A percentile compares a stretch with the other conserved stretches of the same genome.
Conservation (phyloP, 768 basidiomycete species). For the Lactarius evosmus region DNA sequence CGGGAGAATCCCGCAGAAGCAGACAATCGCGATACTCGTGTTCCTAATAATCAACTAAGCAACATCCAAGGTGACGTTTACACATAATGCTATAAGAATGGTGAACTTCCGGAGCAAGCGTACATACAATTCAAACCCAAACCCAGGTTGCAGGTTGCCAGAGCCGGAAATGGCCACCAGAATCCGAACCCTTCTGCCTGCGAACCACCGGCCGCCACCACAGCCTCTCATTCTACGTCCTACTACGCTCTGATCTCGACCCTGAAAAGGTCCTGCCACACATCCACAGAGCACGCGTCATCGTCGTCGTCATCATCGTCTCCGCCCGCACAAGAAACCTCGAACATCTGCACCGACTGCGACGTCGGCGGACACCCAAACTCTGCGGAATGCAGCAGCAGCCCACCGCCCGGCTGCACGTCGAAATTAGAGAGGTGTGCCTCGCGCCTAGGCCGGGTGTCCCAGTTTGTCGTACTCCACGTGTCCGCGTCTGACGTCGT, state of each 20-base stretch:
- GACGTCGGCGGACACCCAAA: constrained; percentile 18
- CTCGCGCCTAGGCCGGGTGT: background rate
- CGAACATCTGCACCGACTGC: constrained; percentile 17
- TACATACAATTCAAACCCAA: background rate
- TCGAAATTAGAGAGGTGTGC: constrained; percentile 15
- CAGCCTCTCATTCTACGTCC: background rate
- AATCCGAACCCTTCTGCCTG: background rate
- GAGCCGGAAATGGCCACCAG: background rate
- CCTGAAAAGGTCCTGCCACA: constrained; percentile 20
- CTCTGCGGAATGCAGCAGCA: constrained; percentile 4
- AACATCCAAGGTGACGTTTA: constrained; percentile 3
- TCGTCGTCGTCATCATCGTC: background rate
- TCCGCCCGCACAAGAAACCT: constrained; percentile 14
- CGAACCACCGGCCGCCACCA: background rate
- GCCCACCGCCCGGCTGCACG: constrained; percentile 7
- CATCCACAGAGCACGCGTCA: constrained; percentile 19
- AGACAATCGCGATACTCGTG: background rate
- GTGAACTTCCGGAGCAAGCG: constrained; percentile 7
- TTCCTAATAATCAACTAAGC: constrained; percentile 2
- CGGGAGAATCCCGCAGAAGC: background rate
- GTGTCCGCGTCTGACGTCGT: background rate
- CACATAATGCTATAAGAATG: background rate
- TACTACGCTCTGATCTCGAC: constrained; percentile 16
- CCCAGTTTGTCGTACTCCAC: background rate
- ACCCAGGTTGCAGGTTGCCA: background rate